Base-by-base conservation (phyloP, 2,329 filamentous ascomycete genomes). In the Samsoniella hepiali region DNA sequence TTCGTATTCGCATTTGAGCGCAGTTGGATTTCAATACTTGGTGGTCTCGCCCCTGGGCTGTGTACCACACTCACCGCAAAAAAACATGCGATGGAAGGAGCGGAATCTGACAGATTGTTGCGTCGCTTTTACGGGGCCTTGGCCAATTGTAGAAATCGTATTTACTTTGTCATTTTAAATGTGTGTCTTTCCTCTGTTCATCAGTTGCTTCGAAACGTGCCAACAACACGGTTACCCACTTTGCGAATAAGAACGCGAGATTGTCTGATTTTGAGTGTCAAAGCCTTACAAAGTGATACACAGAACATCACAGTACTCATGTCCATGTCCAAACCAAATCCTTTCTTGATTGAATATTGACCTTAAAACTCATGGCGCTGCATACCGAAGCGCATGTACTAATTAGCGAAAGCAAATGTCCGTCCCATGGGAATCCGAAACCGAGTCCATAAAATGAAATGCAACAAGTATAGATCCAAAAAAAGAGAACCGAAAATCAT, bases 171-270 rank as follows among this genome's bases (percentile, higher is more conserved):
- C 31, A 32, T 49, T 49, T 58, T 36, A 32, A 17, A n/a, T 31
- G 22, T 10, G 11, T 50, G 9, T 22, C 15, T 36, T 9, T 27
- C 10, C n/a, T 47, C 27, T 47, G 44, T 47, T 29, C 3, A 47
- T 40, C 38, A 15, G 27, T 49, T 31, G 10, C 42, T 44, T 44
- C 17, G 22, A 22, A 22, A 22, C 22, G 22, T 22, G 22, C 22
- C 22, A 22, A 22, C 22, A 22, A 15, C 11, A 40, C 10, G 13
- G 11, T 40, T 8, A 47, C 11, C 47, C 22, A 15, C 22, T 51
- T 31, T 15, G 54, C 54, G 54, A 57, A 57, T 57, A 57, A 57
- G 54, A 57, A 57, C 54, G 36, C 54, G 54, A 40, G 22, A 22
- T 22, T 22, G 22, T 22, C 22, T 22, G 22, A 22, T 22, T 22